Percentiles rank a stretch among this genome's conserved stretches.
These are phyloP conservation scores for Quercus tomentella DNA, from an alignment of 331 rosid genomes.

Conservation along the genomic window DNA sequence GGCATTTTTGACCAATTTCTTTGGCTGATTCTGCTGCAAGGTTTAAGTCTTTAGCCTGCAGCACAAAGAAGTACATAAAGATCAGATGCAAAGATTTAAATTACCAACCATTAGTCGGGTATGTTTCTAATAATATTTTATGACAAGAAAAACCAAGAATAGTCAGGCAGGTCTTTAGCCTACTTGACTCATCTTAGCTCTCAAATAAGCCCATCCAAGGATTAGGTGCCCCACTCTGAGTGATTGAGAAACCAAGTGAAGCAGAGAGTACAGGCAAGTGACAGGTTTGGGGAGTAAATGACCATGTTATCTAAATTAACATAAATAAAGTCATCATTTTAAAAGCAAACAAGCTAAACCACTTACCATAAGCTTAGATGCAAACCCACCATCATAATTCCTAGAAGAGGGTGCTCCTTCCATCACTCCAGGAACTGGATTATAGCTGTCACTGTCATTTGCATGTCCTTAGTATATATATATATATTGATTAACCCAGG, in stretches of 20 bases:
- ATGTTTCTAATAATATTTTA: neutral
- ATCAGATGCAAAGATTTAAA: neutral
- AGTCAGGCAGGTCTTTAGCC: neutral
- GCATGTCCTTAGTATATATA: neutral
- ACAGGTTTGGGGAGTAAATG: neutral
- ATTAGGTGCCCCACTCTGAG: neutral
- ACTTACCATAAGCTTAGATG: slow-evolving; percentile 89
- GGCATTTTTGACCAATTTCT: slow-evolving; percentile 53
- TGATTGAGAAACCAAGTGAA: neutral
- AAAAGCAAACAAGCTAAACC: slow-evolving; percentile 2
- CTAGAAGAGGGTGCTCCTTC: slow-evolving; percentile 88
- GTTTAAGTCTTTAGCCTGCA: slow-evolving; percentile 79
- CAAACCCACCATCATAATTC: slow-evolving; percentile 82
- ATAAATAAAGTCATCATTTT: neutral
- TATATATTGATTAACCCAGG: neutral
- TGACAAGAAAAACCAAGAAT: neutral
- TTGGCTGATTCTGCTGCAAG: slow-evolving; percentile 77
- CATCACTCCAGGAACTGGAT: slow-evolving; percentile 97
- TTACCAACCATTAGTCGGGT: neutral
- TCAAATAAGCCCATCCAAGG: neutral
- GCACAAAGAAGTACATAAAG: neutral
- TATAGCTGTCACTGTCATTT: slow-evolving; percentile 75
- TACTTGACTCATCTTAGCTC: neutral
- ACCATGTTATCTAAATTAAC: neutral
- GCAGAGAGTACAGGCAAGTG: neutral